Base-by-base conservation (phyloP, 2,329 filamentous ascomycete genomes). In the Nothophoma quercina region DNA sequence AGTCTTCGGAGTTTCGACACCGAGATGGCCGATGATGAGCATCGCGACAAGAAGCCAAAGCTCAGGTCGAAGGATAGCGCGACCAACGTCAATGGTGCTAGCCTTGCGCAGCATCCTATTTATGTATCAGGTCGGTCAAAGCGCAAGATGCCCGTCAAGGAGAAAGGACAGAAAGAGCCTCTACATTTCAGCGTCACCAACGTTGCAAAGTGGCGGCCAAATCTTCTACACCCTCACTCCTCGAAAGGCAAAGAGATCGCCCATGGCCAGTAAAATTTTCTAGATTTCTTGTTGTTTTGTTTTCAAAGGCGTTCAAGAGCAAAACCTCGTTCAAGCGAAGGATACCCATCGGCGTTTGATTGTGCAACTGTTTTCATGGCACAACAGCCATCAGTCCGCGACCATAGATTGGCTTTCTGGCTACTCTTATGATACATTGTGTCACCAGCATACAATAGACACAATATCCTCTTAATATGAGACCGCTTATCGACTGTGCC, bases 81-180 rank as follows among this genome's bases (percentile, higher is more conserved):
- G 62, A 66, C 69, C 19, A 62, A 62, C 16, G 63, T 72, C 36
- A 60, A 65, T 46, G 55, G 62, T 34, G 58, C 57, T 19, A 59
- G 61, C 18, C 60, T 62, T 32, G 53, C 61, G n/a, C 58, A 62
- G 23, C 61, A 68, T 33, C 67, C 70, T 12, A 69, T 75, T 33
- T 77, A 76, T 42, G 64, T 74, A 33, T 77, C 74, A 19, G 74
- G 74, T 22, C 70, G 74, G 16, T 74, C 73, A 9, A 77, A 77
- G 61, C 63, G 74, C 28, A 77, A 77, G 66, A 74, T 77, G 67
- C 69, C 72, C 7, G 65, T 72, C 4, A 62, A 68, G 18, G 70
- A 73, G 44, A 76, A 76, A 56, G 70, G 69, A 2, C 53, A 61
- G 18, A 75, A 70, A 50, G 73, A 76, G 50, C 73, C 74, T 21